phyloP scores from a whole-genome alignment of 2,329 filamentous ascomycete genomes.

The Emergomyces orientalis region DNA sequence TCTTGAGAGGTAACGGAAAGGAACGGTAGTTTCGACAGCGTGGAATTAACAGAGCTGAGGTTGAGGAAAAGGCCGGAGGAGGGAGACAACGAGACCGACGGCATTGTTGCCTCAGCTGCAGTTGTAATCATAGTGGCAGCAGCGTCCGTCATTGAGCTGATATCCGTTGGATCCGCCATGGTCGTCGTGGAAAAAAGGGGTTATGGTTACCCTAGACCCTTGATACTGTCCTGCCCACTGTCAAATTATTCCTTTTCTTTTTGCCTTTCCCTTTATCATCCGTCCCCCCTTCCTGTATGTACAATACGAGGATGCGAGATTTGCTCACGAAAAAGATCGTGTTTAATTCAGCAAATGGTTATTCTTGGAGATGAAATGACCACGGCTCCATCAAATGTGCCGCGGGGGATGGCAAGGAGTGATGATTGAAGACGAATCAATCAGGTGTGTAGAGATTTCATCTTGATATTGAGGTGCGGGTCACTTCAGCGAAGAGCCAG shows the following conservation, averaged over 20 bases:
- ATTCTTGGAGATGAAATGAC: too few species aligned
- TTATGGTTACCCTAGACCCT: too few species aligned
- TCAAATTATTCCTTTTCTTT: neutral
- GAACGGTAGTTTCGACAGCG: constrained; percentile 2
- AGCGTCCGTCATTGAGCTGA: neutral
- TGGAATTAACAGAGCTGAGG: neutral
- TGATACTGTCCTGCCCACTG: neutral
- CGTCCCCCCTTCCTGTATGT: neutral
- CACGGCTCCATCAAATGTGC: neutral
- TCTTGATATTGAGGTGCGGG: neutral
- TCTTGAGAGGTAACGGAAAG: constrained; percentile 2
- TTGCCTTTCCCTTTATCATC: neutral
- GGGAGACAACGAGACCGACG: neutral
- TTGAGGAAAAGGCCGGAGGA: neutral
- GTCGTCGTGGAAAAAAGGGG: neutral
- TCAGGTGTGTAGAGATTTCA: neutral
- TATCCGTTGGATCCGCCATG: neutral
- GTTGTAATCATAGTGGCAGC: neutral
- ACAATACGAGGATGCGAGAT: neutral
- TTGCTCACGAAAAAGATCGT: neutral
- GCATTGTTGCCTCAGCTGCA: neutral
- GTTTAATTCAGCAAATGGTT: neutral
- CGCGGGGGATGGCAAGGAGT: neutral
- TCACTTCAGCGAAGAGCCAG: constrained; percentile 1
- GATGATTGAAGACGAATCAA: neutral